Percentiles rank a stretch among this genome's conserved stretches.
phyloP scores from a whole-genome alignment of 805 yeast genomes.

The Starmerella sp. region DNA sequence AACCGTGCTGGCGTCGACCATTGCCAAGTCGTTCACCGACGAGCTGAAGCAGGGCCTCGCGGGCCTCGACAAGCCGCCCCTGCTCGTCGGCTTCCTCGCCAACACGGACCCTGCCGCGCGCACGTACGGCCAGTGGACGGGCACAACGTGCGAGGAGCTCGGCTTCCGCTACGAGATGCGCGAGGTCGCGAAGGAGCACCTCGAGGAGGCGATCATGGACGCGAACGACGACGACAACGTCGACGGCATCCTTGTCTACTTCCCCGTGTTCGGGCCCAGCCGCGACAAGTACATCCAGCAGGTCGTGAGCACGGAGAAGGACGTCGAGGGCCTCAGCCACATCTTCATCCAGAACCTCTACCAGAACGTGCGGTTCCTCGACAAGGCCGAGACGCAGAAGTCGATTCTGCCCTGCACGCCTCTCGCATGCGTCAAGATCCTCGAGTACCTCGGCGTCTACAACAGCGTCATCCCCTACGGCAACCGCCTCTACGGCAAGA shows the following conservation, averaged over 20 bases:
- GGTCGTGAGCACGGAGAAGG: slow-evolving; percentile 80
- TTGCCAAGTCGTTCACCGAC: slow-evolving; percentile 68
- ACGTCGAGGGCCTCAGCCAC: slow-evolving; percentile 91
- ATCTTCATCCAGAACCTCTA: slow-evolving; percentile 87
- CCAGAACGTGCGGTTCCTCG: slow-evolving; percentile 80
- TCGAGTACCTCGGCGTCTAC: slow-evolving; percentile 83
- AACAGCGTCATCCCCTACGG: slow-evolving; percentile 76
- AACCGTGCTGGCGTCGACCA: slow-evolving; percentile 75
- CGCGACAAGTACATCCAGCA: slow-evolving; percentile 96
- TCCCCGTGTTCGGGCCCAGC: slow-evolving; percentile 90
- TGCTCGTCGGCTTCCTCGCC: slow-evolving; percentile 82
- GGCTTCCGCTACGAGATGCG: slow-evolving; percentile 79
- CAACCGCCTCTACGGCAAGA: slow-evolving; percentile 85
- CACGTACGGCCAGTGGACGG: slow-evolving; percentile 94
- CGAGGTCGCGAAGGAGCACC: slow-evolving; percentile 62
- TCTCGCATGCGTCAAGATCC: slow-evolving; percentile 80
- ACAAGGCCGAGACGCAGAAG: slow-evolving; percentile 52
- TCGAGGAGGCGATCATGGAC: slow-evolving; percentile 70
- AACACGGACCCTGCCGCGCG: slow-evolving; percentile 90
- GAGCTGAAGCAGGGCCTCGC: slow-evolving; percentile 56
- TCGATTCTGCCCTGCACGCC: slow-evolving; percentile 95
- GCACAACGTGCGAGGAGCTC: slow-evolving; percentile 71
- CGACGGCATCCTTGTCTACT: slow-evolving; percentile 92
- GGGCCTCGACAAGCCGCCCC: slow-evolving; percentile 48
- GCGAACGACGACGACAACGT: slow-evolving; percentile 70